Evolutionary conservation across 108 stramenopile genomes (phyloP).

Genomic region (Nannochloropsis salina): DNA sequence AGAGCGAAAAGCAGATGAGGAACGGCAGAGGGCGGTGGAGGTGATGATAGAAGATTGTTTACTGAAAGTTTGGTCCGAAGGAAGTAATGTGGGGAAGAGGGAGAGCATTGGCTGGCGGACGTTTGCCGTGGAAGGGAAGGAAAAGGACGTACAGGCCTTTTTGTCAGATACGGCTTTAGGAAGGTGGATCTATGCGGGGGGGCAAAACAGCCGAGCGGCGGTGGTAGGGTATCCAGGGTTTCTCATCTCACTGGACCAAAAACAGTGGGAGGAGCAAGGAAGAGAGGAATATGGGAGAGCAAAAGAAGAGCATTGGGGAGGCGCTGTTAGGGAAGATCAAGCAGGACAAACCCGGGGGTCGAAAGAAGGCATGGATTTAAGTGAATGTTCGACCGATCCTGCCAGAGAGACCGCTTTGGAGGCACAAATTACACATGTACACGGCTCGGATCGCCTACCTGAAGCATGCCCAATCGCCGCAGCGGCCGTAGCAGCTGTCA

Average conservation of each 20-base stretch:
- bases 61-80: neutral
- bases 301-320: neutral
- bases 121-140: neutral
- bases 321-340: neutral
- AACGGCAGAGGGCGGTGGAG: neutral
- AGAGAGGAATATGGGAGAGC: neutral
- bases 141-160: neutral
- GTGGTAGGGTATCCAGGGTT: neutral
- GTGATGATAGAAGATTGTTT: neutral
- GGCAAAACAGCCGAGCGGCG: neutral
- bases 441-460: neutral
- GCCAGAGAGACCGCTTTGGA: neutral
- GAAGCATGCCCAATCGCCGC: neutral
- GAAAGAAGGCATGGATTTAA: neutral
- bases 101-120: neutral
- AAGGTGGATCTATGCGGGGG: neutral
- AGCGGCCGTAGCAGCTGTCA: neutral
- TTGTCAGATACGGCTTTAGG: neutral
- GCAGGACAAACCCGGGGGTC: neutral
- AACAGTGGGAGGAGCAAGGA: neutral
- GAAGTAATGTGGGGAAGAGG: neutral
- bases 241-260: neutral
- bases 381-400: neutral
- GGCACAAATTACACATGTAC: too few species aligned
- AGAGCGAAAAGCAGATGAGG: neutral